Conservation (phyloP, 495 filamentous ascomycete genomes). For the Trichoderma orchidacearum region DNA sequence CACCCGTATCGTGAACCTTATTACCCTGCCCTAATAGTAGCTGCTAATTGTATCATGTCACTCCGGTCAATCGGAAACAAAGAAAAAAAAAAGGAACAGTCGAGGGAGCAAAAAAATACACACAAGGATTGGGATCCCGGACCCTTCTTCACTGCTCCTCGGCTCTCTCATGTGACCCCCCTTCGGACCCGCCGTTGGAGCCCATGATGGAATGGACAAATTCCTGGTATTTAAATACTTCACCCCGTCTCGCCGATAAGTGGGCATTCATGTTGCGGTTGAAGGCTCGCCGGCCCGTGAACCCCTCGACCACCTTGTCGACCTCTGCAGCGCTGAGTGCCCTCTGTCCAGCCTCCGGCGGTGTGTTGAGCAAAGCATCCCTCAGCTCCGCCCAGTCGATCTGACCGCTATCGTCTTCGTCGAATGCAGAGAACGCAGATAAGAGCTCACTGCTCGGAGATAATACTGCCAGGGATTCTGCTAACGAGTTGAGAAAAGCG, state of each 20-base stretch:
- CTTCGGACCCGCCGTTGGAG: constrained; percentile 23
- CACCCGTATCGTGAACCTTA: no score
- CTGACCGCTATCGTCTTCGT: constrained; percentile 89
- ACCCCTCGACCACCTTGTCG: constrained; percentile 70
- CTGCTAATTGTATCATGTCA: neutral
- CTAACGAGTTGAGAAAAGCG: constrained; percentile 66
- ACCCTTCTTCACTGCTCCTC: constrained; percentile 9
- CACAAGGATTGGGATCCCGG: neutral
- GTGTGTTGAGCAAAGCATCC: constrained; percentile 70
- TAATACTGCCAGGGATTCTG: constrained; percentile 54
- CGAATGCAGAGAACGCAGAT: constrained; percentile 86
- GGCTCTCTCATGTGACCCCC: constrained; percentile 17
- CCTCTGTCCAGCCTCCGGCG: constrained; percentile 56
- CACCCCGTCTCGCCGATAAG: constrained; percentile 38
- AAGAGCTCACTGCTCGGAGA: constrained; percentile 63
- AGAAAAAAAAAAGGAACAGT: neutral
- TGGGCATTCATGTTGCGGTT: constrained; percentile 34
- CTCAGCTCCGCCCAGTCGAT: constrained; percentile 72
- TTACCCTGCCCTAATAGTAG: neutral
- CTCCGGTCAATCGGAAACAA: neutral
- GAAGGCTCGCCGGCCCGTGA: constrained; percentile 70
- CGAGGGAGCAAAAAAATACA: neutral
- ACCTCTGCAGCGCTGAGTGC: constrained; percentile 62
- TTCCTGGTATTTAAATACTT: constrained; percentile 68
- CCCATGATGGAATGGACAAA: constrained; percentile 53